A percentile compares a stretch with the other conserved stretches of the same genome.
phyloP scores from a whole-genome alignment of 495 filamentous ascomycete genomes.

The Cercophora newfieldiana region DNA sequence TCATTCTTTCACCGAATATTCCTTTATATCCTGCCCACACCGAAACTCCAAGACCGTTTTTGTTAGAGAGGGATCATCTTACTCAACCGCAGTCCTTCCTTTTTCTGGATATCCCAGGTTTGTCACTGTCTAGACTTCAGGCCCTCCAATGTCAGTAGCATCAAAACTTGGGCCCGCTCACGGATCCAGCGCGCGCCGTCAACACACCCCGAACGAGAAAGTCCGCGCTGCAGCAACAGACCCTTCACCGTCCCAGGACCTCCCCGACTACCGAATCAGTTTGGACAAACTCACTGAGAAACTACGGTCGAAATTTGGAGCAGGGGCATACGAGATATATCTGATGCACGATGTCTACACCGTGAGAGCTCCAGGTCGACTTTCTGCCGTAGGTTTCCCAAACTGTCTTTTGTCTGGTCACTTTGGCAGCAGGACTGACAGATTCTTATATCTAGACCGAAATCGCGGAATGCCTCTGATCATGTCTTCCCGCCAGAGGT shows the following conservation, averaged over 20 bases:
- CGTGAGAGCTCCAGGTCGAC: neutral
- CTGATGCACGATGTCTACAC: conserved; percentile 1
- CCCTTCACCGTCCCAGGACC: neutral
- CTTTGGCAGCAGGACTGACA: no score
- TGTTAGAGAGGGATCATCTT: neutral
- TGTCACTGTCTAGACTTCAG: neutral
- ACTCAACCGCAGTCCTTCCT: neutral
- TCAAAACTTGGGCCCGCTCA: neutral
- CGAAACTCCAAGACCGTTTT: neutral
- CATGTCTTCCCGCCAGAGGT: no score
- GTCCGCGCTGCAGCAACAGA: neutral
- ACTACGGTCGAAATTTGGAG: neutral
- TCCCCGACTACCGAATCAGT: neutral
- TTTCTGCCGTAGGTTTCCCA: neutral
- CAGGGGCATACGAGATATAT: conserved; percentile 1
- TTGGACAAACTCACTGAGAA: neutral
- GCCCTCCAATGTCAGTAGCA: neutral
- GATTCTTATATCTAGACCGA: no score
- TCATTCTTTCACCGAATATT: no score
- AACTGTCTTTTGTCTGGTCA: neutral
- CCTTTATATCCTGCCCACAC: no score
- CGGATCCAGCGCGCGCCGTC: neutral
- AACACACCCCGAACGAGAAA: neutral
- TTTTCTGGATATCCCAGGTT: neutral
- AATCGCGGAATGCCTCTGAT: no score